Evolutionary conservation across 495 filamentous ascomycete species (phyloP).

Genomic region (Evernia prunastri): DNA sequence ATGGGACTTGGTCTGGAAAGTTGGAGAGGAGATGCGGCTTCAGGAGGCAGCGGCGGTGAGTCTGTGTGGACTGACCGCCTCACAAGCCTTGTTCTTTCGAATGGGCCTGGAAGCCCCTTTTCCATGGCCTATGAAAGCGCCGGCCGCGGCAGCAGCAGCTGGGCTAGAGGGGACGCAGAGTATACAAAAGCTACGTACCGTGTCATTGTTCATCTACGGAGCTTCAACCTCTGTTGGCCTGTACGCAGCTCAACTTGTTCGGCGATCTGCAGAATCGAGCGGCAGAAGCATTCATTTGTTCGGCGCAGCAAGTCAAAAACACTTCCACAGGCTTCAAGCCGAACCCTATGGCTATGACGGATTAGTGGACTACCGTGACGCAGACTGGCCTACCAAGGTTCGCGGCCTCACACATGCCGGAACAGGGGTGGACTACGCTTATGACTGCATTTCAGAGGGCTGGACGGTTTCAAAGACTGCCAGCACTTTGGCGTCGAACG

Average conservation of each 20-base stretch:
- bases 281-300: background rate
- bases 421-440: slow-evolving; percentile 9
- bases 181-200: background rate
- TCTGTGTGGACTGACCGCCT: slow-evolving; percentile 3
- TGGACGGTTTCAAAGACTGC: slow-evolving; percentile 6
- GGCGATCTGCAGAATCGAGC: slow-evolving; percentile 7
- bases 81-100: slow-evolving; percentile 13
- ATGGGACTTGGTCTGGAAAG: slow-evolving; percentile 14
- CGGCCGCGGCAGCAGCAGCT: background rate
- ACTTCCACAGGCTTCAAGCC: slow-evolving; percentile 4
- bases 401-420: slow-evolving; percentile 2
- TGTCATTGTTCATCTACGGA: slow-evolving; percentile 12
- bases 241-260: slow-evolving; percentile 12
- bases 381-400: slow-evolving; percentile 6
- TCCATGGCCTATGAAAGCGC: background rate
- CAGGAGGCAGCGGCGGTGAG: slow-evolving; percentile 10
- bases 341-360: slow-evolving; percentile 5
- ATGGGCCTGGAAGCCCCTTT: slow-evolving; percentile 8
- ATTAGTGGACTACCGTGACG: slow-evolving; percentile 9
- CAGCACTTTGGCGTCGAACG: slow-evolving; percentile 3
- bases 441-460: slow-evolving; percentile 11
- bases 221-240: slow-evolving; percentile 12
- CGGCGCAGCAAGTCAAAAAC: slow-evolving; percentile 5
- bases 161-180: background rate
- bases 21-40: slow-evolving; percentile 11